Conservation (phyloP, 176 grass and related monocot species). For the Musa troglodytarum region DNA sequence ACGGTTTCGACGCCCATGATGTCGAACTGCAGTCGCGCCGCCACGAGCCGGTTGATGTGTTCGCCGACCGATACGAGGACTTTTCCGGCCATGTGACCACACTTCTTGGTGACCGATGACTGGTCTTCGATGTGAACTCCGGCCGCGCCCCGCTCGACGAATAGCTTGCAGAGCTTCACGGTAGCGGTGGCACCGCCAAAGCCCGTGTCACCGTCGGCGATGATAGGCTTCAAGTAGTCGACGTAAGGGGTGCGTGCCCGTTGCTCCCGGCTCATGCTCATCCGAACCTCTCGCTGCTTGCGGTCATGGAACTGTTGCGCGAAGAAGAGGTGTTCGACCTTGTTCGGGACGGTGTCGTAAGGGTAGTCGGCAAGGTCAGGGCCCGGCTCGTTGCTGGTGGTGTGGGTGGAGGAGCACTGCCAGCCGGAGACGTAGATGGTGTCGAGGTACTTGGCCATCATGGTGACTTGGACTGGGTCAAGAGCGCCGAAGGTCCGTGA, state of each 20-base stretch:
- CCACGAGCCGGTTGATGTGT: conserved; percentile 86
- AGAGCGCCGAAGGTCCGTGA: conserved; percentile 87
- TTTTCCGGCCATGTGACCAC: conserved; percentile 91
- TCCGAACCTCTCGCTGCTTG: conserved; percentile 72
- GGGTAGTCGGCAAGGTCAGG: conserved; percentile 94
- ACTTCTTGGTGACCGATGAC: conserved; percentile 82
- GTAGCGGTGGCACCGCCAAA: conserved; percentile 82
- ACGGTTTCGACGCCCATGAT: conserved; percentile 87
- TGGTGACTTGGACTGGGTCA: conserved; percentile 84
- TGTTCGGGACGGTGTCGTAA: conserved; percentile 92
- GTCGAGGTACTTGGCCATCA: conserved; percentile 94
- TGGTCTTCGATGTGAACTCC: conserved; percentile 93
- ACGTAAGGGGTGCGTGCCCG: conserved; percentile 30
- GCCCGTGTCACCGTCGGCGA: conserved; percentile 78
- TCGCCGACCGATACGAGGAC: conserved; percentile 66
- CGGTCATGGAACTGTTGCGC: conserved; percentile 75
- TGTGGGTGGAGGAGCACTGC: conserved; percentile 98
- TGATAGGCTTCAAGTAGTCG: conserved; percentile 72
- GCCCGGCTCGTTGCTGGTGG: conserved; percentile 67
- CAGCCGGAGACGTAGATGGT: conserved; percentile 91
- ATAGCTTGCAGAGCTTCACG: conserved; percentile 91
- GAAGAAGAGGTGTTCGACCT: conserved; percentile 87
- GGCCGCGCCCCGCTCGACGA: conserved; percentile 82
- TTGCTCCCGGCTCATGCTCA: conserved; percentile 49
- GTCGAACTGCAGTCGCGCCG: conserved; percentile 87